phyloP scores from a whole-genome alignment of 2,329 filamentous ascomycete species.

The Cladophialophora exuberans region DNA sequence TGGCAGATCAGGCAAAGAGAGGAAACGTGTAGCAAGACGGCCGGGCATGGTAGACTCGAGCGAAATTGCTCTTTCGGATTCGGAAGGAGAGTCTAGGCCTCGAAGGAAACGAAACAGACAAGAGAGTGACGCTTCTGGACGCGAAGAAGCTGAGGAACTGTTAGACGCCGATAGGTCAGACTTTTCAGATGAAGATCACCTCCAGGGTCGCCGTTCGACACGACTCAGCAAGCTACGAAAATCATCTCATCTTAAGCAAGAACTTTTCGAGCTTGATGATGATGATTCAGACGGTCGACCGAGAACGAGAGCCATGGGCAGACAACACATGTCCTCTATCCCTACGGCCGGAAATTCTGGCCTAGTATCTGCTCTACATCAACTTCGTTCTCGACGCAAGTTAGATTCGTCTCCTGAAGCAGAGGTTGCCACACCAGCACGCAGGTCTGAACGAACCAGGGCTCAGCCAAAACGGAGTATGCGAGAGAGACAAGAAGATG shows the following conservation, averaged over 20 bases:
- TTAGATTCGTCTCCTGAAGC: slow-evolving; percentile 19
- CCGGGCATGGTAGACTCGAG: slow-evolving; percentile 20
- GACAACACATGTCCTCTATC: slow-evolving; percentile 17
- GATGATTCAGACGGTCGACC: slow-evolving; percentile 18
- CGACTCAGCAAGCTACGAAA: slow-evolving; percentile 19
- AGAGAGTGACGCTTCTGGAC: slow-evolving; percentile 8
- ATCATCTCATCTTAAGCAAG: slow-evolving; percentile 11
- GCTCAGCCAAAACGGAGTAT: slow-evolving; percentile 43
- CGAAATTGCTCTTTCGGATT: slow-evolving; percentile 26
- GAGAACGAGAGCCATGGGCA: slow-evolving; percentile 21
- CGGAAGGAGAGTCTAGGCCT: slow-evolving; percentile 18
- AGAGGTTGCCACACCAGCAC: slow-evolving; percentile 32
- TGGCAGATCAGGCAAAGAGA: background rate
- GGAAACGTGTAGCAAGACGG: slow-evolving; percentile 1
- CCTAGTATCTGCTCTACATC: slow-evolving; percentile 1
- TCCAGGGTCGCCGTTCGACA: slow-evolving; percentile 19
- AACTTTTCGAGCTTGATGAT: slow-evolving; percentile 18
- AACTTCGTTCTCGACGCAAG: background rate
- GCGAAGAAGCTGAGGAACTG: background rate
- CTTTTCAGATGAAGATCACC: slow-evolving; percentile 13
- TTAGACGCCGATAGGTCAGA: slow-evolving; percentile 12
- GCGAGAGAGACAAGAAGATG: slow-evolving; percentile 55
- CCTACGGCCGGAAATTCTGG: background rate
- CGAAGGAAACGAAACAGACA: slow-evolving; percentile 8
- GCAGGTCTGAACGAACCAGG: slow-evolving; percentile 39